Evolutionary conservation across 1,284 basidiomycete genomes (phyloP), one percentile per base, ranked within the genome.

Genomic region (Wolfiporia cocos): DNA sequence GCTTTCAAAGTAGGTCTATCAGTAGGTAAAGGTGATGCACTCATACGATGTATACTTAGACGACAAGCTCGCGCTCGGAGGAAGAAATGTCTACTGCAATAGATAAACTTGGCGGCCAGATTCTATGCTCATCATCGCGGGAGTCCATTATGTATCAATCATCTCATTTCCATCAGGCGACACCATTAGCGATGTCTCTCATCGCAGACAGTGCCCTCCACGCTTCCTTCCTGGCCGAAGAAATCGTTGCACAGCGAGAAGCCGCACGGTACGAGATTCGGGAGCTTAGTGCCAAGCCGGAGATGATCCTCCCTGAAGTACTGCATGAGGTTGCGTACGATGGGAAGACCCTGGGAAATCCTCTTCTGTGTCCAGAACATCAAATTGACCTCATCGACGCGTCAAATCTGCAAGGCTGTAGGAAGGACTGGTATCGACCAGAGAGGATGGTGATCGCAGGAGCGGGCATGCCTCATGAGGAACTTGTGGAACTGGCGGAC

Each of bases 81-180:
- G 81, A 81, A 31, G 76, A 90, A 53, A 94, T 98, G 87, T 80
- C 84, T 5, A 68, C 71, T 4, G 80, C 86, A 38, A 89, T 97
- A 56, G 85, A 93, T 61, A 74, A 77, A 9, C 74, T 97, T 17
- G 94, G 96, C 35, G 92, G 93, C 17, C 92, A 97, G 65, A 92
- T 98, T 46, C 76, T 90, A 62, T 93, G 89, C 59, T 86, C 92
- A 6, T 92, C 92, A 11, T 89, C 92, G 4, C 76, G 95, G 35
- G 95, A 99, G 64, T 83, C 92, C 28, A 92, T 98, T 64, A 93
- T 97, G 90, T 99, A 98, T 64, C 95, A 98, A 66, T 94, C 95
- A 14, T 91, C 92, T 35, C 88, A 97, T 58, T 96, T 95, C 63
- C 84, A 92, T 52, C 73, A 85, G 51, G 83, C 83, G 33, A 88